These are phyloP conservation scores for Coemansia sp. DNA, from an alignment of 192 early-diverging fungal species.

Conservation along the genomic window DNA sequence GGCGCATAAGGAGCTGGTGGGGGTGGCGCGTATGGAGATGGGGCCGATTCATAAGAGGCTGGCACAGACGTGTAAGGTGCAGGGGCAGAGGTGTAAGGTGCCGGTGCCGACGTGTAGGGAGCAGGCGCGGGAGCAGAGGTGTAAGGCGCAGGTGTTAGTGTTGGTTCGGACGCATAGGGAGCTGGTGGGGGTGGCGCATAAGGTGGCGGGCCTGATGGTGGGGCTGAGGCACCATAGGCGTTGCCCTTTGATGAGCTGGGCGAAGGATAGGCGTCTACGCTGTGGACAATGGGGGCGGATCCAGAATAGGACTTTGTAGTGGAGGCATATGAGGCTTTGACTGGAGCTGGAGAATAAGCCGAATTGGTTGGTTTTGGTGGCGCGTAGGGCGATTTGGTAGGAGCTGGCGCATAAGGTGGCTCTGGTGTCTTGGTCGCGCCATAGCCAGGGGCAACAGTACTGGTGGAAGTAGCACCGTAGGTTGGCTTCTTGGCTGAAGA, in stretches of 20 bases:
- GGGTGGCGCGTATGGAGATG: not conserved
- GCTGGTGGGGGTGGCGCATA: not conserved
- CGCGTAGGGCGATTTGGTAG: not conserved
- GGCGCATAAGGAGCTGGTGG: not conserved
- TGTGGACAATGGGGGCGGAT: not conserved
- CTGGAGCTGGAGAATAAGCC: not conserved
- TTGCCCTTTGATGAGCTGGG: not conserved
- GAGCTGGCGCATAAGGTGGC: not conserved
- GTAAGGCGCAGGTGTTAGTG: not conserved
- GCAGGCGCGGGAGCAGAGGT: not conserved
- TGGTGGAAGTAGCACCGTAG: constrained; percentile 3
- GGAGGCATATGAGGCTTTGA: not conserved
- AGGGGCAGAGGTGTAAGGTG: not conserved
- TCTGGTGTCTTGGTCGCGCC: not conserved
- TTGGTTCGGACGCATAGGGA: not conserved
- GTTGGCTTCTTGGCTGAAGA: not conserved
- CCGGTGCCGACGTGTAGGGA: not conserved
- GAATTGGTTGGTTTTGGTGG: not conserved
- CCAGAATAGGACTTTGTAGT: not conserved
- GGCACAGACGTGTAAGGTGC: not conserved
- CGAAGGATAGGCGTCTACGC: not conserved
- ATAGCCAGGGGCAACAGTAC: constrained; percentile 8
- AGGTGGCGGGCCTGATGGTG: not conserved
- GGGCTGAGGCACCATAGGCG: constrained; percentile 3
- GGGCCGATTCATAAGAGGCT: not conserved